phyloP scores from a whole-genome alignment of 2,329 filamentous ascomycete species.

The Paracamarosporium sp. region DNA sequence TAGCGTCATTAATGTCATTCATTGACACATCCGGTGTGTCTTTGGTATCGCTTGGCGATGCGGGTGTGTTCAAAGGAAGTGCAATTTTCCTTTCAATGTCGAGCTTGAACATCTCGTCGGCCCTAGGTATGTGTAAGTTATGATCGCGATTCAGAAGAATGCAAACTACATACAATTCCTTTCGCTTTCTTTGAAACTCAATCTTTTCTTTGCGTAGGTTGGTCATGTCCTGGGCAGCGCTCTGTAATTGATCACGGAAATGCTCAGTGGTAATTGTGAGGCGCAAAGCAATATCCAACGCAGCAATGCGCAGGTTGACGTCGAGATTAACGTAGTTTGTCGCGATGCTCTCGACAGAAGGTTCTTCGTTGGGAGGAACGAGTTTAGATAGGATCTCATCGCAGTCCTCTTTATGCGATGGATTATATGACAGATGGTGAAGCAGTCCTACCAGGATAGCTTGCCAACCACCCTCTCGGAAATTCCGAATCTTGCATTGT shows the following conservation, averaged over 20 bases:
- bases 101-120: conserved; percentile 73
- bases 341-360: conserved; percentile 75
- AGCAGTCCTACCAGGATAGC: conserved; percentile 86
- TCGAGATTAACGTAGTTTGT: conserved; percentile 77
- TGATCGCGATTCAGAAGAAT: neutral
- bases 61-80: conserved; percentile 74
- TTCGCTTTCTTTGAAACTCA: conserved; percentile 82
- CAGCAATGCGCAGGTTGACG: conserved; percentile 80
- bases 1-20: conserved; percentile 70
- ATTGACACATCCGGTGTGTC: conserved; percentile 66
- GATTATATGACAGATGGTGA: conserved; percentile 80
- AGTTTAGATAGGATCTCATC: conserved; percentile 81
- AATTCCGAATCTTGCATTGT: conserved; percentile 80
- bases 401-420: conserved; percentile 72
- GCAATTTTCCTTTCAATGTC: conserved; percentile 77
- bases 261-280: conserved; percentile 86
- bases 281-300: conserved; percentile 84
- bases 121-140: conserved; percentile 51
- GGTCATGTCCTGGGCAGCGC: conserved; percentile 94
- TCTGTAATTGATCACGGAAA: conserved; percentile 86
- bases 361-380: conserved; percentile 78
- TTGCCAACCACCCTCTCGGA: conserved; percentile 89
- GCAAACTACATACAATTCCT: conserved; percentile 58
- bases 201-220: conserved; percentile 95
- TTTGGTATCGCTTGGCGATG: conserved; percentile 61